These are phyloP conservation scores for Yamadazyma endophytica DNA, from an alignment of 805 yeast species.

Conservation along the genomic window DNA sequence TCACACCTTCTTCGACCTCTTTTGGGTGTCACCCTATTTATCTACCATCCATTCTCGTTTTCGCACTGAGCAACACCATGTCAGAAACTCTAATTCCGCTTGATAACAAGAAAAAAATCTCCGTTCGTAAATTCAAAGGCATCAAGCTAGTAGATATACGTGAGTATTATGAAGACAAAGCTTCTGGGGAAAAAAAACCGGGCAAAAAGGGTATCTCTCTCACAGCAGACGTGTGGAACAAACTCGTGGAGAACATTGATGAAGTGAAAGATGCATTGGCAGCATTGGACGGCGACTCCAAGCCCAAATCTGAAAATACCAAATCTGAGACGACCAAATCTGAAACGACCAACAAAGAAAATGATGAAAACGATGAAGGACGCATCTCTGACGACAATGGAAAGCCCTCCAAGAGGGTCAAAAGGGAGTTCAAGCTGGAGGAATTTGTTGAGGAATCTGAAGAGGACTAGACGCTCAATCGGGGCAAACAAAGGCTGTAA, in stretches of 20 bases:
- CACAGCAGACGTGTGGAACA: slow-evolving; percentile 53
- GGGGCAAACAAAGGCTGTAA: no score
- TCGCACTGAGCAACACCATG: slow-evolving; percentile 1
- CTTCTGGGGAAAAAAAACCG: slow-evolving; percentile 65
- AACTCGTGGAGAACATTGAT: slow-evolving; percentile 41
- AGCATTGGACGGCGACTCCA: slow-evolving; percentile 21
- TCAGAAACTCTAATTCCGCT: slow-evolving; percentile 14
- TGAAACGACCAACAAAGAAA: slow-evolving; percentile 5
- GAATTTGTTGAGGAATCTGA: slow-evolving; percentile 4
- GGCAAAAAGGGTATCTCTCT: slow-evolving; percentile 75
- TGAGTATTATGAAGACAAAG: slow-evolving; percentile 60
- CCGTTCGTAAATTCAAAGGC: slow-evolving; percentile 69
- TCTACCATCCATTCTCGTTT: no score
- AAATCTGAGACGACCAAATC: neutral
- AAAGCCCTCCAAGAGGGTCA: slow-evolving; percentile 3
- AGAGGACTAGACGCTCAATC: slow-evolving; percentile 1
- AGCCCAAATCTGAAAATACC: slow-evolving; percentile 5
- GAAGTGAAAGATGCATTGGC: slow-evolving; percentile 50
- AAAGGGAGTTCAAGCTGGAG: slow-evolving; percentile 13
- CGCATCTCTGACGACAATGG: neutral
- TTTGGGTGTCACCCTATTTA: no score
- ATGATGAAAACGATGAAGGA: slow-evolving; percentile 8
- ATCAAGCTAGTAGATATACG: slow-evolving; percentile 73
- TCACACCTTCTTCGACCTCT: no score
- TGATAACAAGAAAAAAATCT: slow-evolving; percentile 53